A percentile compares a stretch with the other conserved stretches of the same genome.
phyloP scores from a whole-genome alignment of 345 rosid species.

The Garcia nutans region DNA sequence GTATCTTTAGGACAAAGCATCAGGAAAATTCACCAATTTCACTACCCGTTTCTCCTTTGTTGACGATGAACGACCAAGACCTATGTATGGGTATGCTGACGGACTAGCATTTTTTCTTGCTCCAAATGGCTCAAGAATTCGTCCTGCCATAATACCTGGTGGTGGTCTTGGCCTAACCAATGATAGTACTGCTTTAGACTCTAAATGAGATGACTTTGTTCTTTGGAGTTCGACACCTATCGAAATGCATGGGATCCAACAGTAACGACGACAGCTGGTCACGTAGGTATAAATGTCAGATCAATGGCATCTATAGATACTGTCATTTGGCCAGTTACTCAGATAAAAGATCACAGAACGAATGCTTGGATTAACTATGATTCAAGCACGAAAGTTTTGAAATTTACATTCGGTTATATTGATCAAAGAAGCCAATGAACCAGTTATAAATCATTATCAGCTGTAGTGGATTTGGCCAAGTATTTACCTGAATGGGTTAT shows the following conservation, averaged over 20 bases:
- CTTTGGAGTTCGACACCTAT: constrained; percentile 30
- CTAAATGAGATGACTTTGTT: not conserved
- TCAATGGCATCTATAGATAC: constrained; percentile 13
- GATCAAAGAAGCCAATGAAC: not conserved
- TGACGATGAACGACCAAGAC: not conserved
- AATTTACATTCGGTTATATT: constrained; percentile 5
- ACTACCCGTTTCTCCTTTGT: constrained; percentile 27
- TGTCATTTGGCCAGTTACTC: not conserved
- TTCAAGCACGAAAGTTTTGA: constrained; percentile 14
- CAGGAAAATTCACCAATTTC: constrained; percentile 20
- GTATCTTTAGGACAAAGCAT: constrained; percentile 1
- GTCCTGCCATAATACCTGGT: not conserved
- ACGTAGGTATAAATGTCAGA: constrained; percentile 32
- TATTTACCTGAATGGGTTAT: constrained; percentile 26
- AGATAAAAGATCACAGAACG: constrained; percentile 3
- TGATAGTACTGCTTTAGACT: not conserved
- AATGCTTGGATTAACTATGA: constrained; percentile 37
- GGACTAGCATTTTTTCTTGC: constrained; percentile 27
- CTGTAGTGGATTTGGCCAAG: not conserved
- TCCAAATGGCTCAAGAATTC: not conserved
- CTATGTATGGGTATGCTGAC: not conserved
- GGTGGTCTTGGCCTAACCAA: constrained; percentile 3
- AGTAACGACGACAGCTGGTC: not conserved
- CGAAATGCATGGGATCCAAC: constrained; percentile 17
- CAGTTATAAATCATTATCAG: not conserved